Evolutionary conservation across 169 alveolate genomes (phyloP).

Genomic region (Cryptosporidium muris): DNA sequence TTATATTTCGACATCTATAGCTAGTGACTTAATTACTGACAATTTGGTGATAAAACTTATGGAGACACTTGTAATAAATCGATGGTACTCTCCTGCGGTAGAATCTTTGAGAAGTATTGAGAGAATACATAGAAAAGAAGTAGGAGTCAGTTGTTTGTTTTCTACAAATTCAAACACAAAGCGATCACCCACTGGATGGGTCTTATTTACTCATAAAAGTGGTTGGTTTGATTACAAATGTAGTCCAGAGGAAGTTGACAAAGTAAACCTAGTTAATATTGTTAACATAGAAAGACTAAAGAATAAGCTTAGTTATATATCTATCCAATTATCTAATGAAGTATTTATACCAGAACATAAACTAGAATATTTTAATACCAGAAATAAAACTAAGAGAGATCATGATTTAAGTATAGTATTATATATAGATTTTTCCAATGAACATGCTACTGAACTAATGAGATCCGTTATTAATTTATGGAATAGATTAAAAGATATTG

Average conservation of each 20-base stretch:
- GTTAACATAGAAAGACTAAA: neutral
- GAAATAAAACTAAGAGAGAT: neutral
- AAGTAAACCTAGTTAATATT: neutral
- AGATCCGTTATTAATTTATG: constrained; percentile 6
- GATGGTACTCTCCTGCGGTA: constrained; percentile 30
- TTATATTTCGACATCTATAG: constrained; percentile 17
- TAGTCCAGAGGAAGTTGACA: neutral
- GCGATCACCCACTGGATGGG: constrained; percentile 15
- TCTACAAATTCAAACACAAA: neutral
- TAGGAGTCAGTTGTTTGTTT: constrained; percentile 18
- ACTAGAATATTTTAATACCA: neutral
- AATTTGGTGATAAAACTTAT: constrained; percentile 37
- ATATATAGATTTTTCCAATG: constrained; percentile 48
- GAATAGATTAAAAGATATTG: constrained; percentile 3
- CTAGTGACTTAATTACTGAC: constrained; percentile 24
- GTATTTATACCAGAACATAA: neutral
- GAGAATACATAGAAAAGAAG: constrained; percentile 11
- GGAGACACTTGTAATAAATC: constrained; percentile 43
- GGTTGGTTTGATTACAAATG: constrained; percentile 39
- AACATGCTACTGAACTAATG: neutral
- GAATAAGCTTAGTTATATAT: constrained; percentile 1
- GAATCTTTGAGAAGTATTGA: constrained; percentile 39
- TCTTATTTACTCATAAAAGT: constrained; percentile 3
- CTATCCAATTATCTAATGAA: constrained; percentile 2
- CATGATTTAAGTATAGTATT: neutral